A percentile compares a stretch with the other conserved stretches of the same genome.
These are phyloP conservation scores for Fusarium mundagurra DNA, from an alignment of 2,329 filamentous ascomycete species.

Conservation along the genomic window DNA sequence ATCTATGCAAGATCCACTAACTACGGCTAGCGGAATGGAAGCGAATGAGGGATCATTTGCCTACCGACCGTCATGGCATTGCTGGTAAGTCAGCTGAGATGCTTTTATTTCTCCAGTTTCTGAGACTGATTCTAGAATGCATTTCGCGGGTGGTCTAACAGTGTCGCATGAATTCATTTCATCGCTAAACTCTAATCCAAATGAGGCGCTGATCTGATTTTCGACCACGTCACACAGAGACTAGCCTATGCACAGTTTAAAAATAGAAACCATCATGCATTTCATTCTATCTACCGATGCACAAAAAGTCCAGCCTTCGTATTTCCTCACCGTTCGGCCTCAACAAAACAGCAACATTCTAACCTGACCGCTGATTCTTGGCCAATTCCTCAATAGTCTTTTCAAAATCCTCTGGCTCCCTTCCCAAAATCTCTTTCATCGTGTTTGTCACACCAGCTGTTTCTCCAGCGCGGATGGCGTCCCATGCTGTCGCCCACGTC, in stretches of 20 bases:
- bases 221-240: neutral
- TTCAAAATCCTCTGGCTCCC: slow-evolving; percentile 25
- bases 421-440: neutral
- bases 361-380: neutral
- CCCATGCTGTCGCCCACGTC: slow-evolving; percentile 34
- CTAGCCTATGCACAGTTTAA: neutral
- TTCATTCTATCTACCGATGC: neutral
- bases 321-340: neutral
- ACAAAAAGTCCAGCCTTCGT: neutral
- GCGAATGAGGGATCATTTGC: neutral
- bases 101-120: neutral
- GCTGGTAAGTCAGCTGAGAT: neutral
- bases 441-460: slow-evolving; percentile 4
- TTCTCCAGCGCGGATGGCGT: slow-evolving; percentile 25
- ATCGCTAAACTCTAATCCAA: neutral
- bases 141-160: neutral
- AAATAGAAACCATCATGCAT: neutral
- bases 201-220: neutral
- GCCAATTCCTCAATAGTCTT: slow-evolving; percentile 7
- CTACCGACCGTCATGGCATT: neutral
- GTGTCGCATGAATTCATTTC: neutral
- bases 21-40: neutral
- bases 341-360: neutral
- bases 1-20: neutral
- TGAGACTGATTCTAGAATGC: neutral